Evolutionary conservation across 352 stramenopile genomes (phyloP).

Genomic region (Globisporangium radiosum): DNA sequence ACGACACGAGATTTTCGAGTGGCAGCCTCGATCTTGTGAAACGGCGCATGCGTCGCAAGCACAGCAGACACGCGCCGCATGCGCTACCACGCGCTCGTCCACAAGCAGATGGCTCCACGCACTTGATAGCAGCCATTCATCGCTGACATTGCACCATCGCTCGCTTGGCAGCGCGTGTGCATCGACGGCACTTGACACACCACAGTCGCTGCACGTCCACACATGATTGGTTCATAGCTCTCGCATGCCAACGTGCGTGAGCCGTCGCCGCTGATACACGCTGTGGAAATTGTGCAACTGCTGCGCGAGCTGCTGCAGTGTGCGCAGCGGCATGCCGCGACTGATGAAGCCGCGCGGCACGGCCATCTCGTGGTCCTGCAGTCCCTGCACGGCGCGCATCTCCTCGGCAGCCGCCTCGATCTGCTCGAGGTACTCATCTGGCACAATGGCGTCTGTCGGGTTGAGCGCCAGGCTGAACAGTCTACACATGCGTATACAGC

Average conservation of each 20-base stretch:
- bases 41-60: background rate
- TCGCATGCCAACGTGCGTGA: slow-evolving; percentile 12
- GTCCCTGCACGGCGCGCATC: slow-evolving; percentile 36
- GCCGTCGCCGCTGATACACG: slow-evolving; percentile 9
- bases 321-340: slow-evolving; percentile 43
- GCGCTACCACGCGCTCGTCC: too few relatives aligned
- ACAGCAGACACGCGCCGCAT: background rate
- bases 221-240: slow-evolving; percentile 21
- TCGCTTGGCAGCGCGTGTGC: too few relatives aligned
- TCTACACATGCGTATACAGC: slow-evolving; percentile 10
- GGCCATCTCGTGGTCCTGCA: slow-evolving; percentile 35
- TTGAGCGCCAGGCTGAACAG: slow-evolving; percentile 57
- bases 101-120: too few relatives aligned
- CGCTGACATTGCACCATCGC: too few relatives aligned
- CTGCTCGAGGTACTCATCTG: slow-evolving; percentile 30
- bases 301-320: slow-evolving; percentile 34
- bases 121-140: too few relatives aligned
- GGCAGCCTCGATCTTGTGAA: background rate
- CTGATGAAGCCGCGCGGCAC: slow-evolving; percentile 49
- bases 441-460: slow-evolving; percentile 40
- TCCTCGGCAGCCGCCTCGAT: slow-evolving; percentile 23
- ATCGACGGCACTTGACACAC: background rate
- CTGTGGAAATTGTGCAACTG: slow-evolving; percentile 38
- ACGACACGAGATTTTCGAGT: background rate
- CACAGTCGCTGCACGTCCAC: background rate